Percentiles rank a stretch among this genome's conserved stretches.
Evolutionary conservation across 352 stramenopile genomes (phyloP).

Genomic region (Pythium chondricola): DNA sequence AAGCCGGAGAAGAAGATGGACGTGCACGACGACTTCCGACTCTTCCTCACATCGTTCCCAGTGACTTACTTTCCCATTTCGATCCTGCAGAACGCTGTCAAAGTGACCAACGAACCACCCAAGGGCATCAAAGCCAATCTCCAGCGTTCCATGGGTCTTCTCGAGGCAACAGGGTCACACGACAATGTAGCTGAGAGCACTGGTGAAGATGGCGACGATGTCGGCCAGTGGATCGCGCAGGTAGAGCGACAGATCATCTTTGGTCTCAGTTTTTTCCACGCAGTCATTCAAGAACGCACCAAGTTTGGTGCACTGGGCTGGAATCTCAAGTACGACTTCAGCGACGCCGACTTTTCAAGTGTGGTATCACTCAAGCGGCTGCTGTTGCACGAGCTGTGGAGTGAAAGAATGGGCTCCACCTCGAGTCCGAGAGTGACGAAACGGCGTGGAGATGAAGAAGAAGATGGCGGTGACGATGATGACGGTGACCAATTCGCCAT

Average conservation of each 20-base stretch:
- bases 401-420: too few relatives aligned
- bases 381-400: conserved; percentile 25
- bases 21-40: conserved; percentile 49
- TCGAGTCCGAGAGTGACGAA: background rate
- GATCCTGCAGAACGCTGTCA: conserved; percentile 70
- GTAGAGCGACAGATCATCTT: conserved; percentile 59
- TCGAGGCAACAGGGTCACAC: conserved; percentile 9
- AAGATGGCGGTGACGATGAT: background rate
- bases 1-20: conserved; percentile 21
- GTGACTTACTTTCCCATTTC: conserved; percentile 61
- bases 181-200: background rate
- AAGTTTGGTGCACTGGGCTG: conserved; percentile 77
- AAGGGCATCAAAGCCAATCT: conserved; percentile 71
- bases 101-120: conserved; percentile 74
- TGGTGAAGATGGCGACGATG: background rate
- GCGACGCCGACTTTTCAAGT: conserved; percentile 68
- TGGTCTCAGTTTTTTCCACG: conserved; percentile 75
- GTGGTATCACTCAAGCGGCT: conserved; percentile 49
- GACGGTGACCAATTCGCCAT: background rate
- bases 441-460: background rate
- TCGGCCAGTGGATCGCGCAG: conserved; percentile 8
- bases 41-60: conserved; percentile 70
- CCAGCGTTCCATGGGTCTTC: conserved; percentile 51
- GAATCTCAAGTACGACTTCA: conserved; percentile 80
- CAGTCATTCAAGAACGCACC: conserved; percentile 57